phyloP scores from a whole-genome alignment of 345 rosid species.

The Moricandia arvensis region DNA sequence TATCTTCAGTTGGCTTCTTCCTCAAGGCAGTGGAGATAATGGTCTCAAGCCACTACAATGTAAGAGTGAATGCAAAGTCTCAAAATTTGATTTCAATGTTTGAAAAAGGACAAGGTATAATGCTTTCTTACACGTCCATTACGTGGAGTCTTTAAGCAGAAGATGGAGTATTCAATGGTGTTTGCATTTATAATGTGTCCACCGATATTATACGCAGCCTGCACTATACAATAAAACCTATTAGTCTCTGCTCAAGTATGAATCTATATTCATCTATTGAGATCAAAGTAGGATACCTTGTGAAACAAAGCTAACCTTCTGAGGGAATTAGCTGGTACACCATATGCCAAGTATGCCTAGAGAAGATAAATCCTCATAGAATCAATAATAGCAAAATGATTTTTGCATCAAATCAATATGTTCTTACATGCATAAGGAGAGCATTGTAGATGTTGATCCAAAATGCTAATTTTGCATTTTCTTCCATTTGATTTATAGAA shows the following conservation, averaged over 20 bases:
- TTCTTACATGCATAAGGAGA: constrained; percentile 89
- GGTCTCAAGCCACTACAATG: constrained; percentile 81
- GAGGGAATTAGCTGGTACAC: constrained; percentile 67
- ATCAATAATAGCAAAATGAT: background rate
- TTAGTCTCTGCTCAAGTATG: constrained; percentile 29
- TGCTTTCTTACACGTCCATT: constrained; percentile 65
- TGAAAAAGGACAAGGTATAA: background rate
- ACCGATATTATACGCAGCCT: constrained; percentile 89
- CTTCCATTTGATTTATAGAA: constrained; percentile 57
- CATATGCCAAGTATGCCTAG: constrained; percentile 87
- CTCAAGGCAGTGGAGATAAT: constrained; percentile 71
- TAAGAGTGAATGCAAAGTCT: background rate
- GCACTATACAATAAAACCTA: constrained; percentile 52
- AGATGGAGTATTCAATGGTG: constrained; percentile 78
- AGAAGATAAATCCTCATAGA: background rate
- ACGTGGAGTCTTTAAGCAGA: constrained; percentile 68
- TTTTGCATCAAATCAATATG: background rate
- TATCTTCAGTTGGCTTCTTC: constrained; percentile 72
- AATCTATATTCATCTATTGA: background rate
- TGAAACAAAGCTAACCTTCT: constrained; percentile 84
- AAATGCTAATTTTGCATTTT: constrained; percentile 61
- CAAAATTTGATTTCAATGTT: background rate
- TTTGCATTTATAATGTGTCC: constrained; percentile 78
- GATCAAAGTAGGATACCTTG: constrained; percentile 55
- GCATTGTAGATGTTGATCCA: constrained; percentile 93